Evolutionary conservation across 2,329 filamentous ascomycete genomes (phyloP).

Genomic region (Chaetomium strumarium): DNA sequence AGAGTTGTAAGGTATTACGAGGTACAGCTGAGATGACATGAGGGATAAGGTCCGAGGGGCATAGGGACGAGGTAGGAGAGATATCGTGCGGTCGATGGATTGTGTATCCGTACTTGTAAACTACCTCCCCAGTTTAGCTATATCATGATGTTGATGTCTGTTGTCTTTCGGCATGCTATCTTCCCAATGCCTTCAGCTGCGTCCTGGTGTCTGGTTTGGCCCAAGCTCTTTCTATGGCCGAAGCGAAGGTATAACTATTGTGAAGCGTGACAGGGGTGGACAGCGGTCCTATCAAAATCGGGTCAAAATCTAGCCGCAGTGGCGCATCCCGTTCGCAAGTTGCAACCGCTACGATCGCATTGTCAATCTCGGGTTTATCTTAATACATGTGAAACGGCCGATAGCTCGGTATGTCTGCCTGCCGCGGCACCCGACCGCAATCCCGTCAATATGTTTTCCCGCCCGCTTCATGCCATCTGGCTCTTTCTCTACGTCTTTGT

Average conservation of each 20-base stretch:
- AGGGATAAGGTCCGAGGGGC: neutral
- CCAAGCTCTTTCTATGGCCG: neutral
- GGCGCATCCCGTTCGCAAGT: too few relatives aligned
- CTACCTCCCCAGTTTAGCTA: conserved; percentile 1
- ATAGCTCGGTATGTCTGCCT: neutral
- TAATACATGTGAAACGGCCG: neutral
- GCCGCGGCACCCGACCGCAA: neutral
- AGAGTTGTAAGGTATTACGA: neutral
- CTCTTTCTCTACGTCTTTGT: neutral
- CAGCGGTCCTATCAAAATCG: neutral
- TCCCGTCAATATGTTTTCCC: neutral
- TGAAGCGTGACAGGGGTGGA: neutral
- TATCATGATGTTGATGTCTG: conserved; percentile 8
- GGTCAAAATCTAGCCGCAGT: too few relatives aligned
- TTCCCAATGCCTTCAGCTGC: too few relatives aligned
- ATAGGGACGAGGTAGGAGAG: neutral
- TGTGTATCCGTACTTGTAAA: conserved; percentile 17
- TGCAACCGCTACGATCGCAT: neutral
- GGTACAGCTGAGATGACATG: neutral
- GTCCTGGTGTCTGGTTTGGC: neutral
- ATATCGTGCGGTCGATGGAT: neutral
- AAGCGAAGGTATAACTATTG: too few relatives aligned
- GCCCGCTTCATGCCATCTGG: neutral
- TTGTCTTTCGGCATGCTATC: neutral
- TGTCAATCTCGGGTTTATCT: too few relatives aligned